Base-by-base conservation (phyloP, 805 yeast species). In the Hanseniaspora lachancei region DNA sequence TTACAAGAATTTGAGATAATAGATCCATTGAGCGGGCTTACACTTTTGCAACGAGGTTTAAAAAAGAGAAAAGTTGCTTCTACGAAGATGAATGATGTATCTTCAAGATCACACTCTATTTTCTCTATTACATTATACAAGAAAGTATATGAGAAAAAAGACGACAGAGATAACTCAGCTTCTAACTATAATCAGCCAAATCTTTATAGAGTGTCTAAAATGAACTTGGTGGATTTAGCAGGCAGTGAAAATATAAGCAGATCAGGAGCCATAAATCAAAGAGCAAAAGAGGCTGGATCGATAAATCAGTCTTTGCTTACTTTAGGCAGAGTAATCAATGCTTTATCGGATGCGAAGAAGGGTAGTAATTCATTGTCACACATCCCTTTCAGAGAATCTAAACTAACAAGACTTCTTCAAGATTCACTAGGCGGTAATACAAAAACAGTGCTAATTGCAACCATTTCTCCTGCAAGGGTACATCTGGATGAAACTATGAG, bases 251-350 rank as follows among this genome's bases (percentile, higher is more conserved):
- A 89, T 65, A 83, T 91, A 54, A 79, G 77, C 61, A 74, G 88
- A 62, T 86, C 96, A 0, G 98, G 98, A 2, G 96, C 97, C 0
- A 74, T 79, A 24, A 81, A 85, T 61, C 84, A 80, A 64, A 75
- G 96, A 46, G 96, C 96, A 0, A 81, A 88, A 61, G 98, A 91
- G 65, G 96, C 97, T 0, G 97, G 96, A 0, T 80, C 87, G 20
- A 89, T 89, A 51, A 91, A 91, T 68, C 95, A 88, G 67, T 84
- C 95, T 67, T 72, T 91, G 53, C 70, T 91, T 39, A 83, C 96
- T 0, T 73, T 91, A 44, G 97, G 97, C 1, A 74, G 95, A 59
- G 97, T 91, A 1, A 89, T 91, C 21, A 89, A 84, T 65, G 74
- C 81, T 0, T 68, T 84, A 20, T 86, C 80, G 1, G 87, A 81